Conservation (phyloP, 225 moss, liverwort and hornwort genomes). For the Ulota crispa region DNA sequence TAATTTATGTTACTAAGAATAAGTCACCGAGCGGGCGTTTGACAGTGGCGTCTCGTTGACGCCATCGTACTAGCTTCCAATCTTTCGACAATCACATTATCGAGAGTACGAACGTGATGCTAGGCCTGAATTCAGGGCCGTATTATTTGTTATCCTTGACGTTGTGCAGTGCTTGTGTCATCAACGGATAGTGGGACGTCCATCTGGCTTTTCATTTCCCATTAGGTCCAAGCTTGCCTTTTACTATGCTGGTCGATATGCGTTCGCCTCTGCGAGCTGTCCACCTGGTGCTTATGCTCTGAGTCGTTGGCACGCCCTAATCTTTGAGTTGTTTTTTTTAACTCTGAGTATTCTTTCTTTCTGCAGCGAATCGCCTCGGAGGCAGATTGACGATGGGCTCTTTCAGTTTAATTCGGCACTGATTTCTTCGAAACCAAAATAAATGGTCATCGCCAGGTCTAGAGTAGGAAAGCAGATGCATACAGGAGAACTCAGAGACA, state of each 20-base stretch:
- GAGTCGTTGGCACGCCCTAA: neutral
- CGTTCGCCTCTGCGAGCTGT: neutral
- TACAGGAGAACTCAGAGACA: constrained; percentile 1
- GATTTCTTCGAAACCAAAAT: constrained; percentile 2
- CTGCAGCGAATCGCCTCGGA: constrained; percentile 15
- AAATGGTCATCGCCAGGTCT: constrained; percentile 31
- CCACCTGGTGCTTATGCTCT: constrained; percentile 1
- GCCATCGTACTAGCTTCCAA: neutral
- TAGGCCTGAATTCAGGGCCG: neutral
- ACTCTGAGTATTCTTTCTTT: neutral
- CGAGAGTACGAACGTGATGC: neutral
- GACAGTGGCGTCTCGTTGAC: neutral
- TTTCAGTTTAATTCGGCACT: constrained; percentile 17
- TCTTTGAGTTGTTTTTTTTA: neutral
- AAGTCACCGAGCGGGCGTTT: neutral
- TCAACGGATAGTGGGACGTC: neutral
- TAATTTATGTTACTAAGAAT: neutral
- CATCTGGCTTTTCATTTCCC: neutral
- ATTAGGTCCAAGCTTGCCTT: neutral
- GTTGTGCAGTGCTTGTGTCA: neutral
- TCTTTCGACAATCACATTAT: neutral
- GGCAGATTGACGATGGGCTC: constrained; percentile 21
- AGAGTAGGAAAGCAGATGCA: constrained; percentile 38
- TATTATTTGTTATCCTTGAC: neutral
- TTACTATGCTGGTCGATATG: neutral